Evolutionary conservation across 176 grass and related monocot genomes (phyloP).

Genomic region (Triticum dicoccoides): DNA sequence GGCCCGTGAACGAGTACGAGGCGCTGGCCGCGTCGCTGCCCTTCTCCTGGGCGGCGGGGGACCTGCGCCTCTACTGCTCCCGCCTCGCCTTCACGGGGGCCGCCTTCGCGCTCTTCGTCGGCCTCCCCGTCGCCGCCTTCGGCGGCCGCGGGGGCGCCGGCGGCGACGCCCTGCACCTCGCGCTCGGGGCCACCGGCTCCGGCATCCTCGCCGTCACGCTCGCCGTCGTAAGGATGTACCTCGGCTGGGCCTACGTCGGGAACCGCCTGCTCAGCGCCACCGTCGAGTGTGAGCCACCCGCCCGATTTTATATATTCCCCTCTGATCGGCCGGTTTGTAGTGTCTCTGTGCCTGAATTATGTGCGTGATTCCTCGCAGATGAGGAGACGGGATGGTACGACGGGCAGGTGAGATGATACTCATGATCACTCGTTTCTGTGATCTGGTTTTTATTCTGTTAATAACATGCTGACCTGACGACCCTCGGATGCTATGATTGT

Average conservation of each 20-base stretch:
- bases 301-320: background rate
- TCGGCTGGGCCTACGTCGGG: conserved; percentile 95
- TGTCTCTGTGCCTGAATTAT: background rate
- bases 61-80: conserved; percentile 60
- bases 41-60: conserved; percentile 76
- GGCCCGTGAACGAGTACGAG: conserved; percentile 94
- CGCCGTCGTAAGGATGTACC: conserved; percentile 87
- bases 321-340: background rate
- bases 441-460: background rate
- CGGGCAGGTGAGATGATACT: conserved; percentile 66
- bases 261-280: conserved; percentile 93
- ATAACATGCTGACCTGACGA: background rate
- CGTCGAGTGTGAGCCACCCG: conserved; percentile 74
- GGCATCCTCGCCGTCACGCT: conserved; percentile 83
- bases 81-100: conserved; percentile 62
- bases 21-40: conserved; percentile 60
- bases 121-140: conserved; percentile 83
- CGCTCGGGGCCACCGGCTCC: conserved; percentile 59
- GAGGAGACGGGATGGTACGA: conserved; percentile 99
- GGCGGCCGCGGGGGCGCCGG: conserved; percentile 32
- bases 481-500: background rate
- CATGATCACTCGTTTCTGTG: background rate
- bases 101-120: conserved; percentile 66
- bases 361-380: conserved; percentile 43
- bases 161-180: conserved; percentile 53